Evolutionary conservation across 208 protist species (phyloP).

Genomic region (Trypanosoma congolense): DNA sequence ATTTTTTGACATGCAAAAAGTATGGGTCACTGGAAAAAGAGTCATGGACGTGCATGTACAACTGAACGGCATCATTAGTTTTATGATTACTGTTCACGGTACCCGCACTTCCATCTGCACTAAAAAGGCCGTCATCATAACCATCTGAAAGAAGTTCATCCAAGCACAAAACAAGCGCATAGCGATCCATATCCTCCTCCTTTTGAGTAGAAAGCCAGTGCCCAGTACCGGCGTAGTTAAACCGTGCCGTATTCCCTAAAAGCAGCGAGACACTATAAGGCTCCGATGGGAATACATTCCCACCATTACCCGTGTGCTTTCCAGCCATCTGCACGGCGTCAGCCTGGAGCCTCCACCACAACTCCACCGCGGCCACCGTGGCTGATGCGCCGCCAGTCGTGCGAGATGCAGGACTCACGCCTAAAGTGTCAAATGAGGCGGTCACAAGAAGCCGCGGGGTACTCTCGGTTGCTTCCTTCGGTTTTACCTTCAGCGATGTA

Average conservation of each 20-base stretch:
- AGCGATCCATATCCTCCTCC: conserved; percentile 48
- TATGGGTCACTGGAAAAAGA: conserved; percentile 45
- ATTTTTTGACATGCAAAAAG: conserved; percentile 39
- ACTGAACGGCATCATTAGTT: neutral
- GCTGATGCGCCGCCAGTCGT: conserved; percentile 50
- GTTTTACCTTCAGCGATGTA: conserved; percentile 28
- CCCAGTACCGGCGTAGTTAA: conserved; percentile 68
- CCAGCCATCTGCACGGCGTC: conserved; percentile 11
- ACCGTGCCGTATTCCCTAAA: conserved; percentile 60
- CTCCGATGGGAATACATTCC: neutral
- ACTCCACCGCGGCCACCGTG: conserved; percentile 57
- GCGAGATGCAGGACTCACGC: conserved; percentile 45
- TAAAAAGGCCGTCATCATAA: neutral
- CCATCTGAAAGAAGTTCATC: conserved; percentile 53
- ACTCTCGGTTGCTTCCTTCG: conserved; percentile 22
- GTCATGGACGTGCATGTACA: conserved; percentile 81
- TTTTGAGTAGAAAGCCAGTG: conserved; percentile 41
- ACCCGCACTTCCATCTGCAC: conserved; percentile 9
- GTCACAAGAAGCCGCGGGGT: conserved; percentile 53
- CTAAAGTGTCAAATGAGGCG: conserved; percentile 68
- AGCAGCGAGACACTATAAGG: conserved; percentile 49
- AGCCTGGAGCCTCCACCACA: conserved; percentile 57
- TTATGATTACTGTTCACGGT: conserved; percentile 1
- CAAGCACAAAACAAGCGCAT: conserved; percentile 52
- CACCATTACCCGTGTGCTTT: conserved; percentile 1